Base-by-base conservation (phyloP, 768 basidiomycete species). In the Nevesoporus exiguus region DNA sequence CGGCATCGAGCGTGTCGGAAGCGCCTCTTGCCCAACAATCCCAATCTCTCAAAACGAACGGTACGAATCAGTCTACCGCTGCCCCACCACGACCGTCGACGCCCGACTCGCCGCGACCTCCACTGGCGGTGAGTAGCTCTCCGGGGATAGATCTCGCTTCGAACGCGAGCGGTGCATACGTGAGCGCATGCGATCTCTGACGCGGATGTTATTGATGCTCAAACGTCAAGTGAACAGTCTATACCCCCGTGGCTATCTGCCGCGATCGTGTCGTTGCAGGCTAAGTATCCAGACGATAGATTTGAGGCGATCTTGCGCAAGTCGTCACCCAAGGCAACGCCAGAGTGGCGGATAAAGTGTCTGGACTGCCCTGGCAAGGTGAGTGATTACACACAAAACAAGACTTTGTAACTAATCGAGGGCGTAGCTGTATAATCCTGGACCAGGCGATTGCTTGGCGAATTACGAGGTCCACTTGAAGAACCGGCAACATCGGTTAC, bases 381-480 rank as follows among this genome's bases (percentile, higher is more conserved):
- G 56, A 25, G 60, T 52, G 33, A 14, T 24, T 22, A 24, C 19
- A 17, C 1, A 10, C 8, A 27, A 15, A 39, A 9, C 21, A n/a
- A 8, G 3, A 33, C 7, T 2, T 19, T n/a, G 30, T 37, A 27
- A 33, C 43, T 58, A 24, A 56, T 11, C 8, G 21, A 19, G 24
- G 5, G 19, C 7, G 14, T 63, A 94, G 86, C 70, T 97, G 53
- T 98, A 97, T 77, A 91, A 88, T 62, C 85, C 93, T 42, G 95
- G 95, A 43, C 91, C 91, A 11, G 87, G 80, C 8, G 87, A 95
- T 71, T 90, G 90, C 11, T 71, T 98, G 46, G 77, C 80, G 24
- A 97, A 98, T 68, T 98, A 93, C 61, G 90, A 93, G 66, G 88
- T 97, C 11, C 96, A 99, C 74, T 74, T 99, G 50, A 87, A 84